Percentiles rank a stretch among this genome's conserved stretches.
phyloP scores from a whole-genome alignment of 768 basidiomycete genomes.

The Amanita molliuscula region DNA sequence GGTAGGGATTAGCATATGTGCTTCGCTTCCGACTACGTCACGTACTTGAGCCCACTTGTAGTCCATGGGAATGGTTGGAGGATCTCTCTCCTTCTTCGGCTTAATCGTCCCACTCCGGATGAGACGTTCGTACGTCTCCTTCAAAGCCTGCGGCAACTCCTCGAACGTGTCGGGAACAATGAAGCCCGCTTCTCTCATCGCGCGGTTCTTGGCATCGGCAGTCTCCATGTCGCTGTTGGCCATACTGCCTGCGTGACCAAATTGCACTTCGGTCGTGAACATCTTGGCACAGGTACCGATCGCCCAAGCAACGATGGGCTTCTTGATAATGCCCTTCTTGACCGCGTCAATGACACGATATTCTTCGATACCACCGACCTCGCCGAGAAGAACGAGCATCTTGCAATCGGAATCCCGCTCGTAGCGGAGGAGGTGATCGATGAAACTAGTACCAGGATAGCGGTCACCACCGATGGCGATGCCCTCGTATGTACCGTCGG shows the following conservation, averaged over 20 bases:
- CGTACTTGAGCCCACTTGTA: conserved; percentile 94
- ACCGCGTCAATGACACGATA: conserved; percentile 99
- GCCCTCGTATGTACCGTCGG: conserved; percentile 99
- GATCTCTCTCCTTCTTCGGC: conserved; percentile 71
- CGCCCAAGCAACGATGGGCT: conserved; percentile 99
- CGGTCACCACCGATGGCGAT: conserved; percentile 99
- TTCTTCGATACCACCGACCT: conserved; percentile 98
- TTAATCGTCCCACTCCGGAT: conserved; percentile 58
- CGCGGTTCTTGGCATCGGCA: conserved; percentile 94
- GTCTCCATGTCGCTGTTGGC: conserved; percentile 97
- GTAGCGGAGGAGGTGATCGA: conserved; percentile 97
- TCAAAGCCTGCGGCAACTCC: conserved; percentile 79
- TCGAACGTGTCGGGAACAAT: conserved; percentile 98
- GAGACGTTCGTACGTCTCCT: conserved; percentile 77
- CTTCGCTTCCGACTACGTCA: neutral
- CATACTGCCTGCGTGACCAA: conserved; percentile 97
- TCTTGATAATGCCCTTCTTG: conserved; percentile 86
- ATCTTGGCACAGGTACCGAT: conserved; percentile 99
- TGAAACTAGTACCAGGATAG: conserved; percentile 97
- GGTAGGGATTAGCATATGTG: conserved; percentile 1
- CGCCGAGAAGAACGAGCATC: conserved; percentile 97
- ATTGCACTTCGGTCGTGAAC: conserved; percentile 99
- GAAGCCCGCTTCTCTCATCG: conserved; percentile 92
- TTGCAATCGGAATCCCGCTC: conserved; percentile 97
- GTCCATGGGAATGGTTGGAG: conserved; percentile 99